Conservation (phyloP, 495 filamentous ascomycete genomes). For the Xylaria bambusicola region DNA sequence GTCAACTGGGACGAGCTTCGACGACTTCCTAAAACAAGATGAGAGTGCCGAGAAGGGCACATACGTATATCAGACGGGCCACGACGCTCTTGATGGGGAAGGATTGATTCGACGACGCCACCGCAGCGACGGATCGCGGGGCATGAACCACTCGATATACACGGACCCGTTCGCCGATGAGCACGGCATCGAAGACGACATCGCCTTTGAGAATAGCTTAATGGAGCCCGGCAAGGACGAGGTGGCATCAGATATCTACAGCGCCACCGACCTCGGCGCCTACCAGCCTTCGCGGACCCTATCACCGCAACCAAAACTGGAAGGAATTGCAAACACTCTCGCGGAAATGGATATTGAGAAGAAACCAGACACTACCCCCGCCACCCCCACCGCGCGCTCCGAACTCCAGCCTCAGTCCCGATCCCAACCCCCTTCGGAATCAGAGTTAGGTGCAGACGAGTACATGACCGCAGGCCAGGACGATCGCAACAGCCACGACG, state of each 20-base stretch:
- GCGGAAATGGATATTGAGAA: too few relatives aligned
- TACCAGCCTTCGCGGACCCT: constrained; percentile 22
- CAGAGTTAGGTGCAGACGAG: constrained; percentile 43
- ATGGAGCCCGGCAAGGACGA: constrained; percentile 48
- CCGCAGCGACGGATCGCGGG: constrained; percentile 46
- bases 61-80: constrained; percentile 54
- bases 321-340: too few relatives aligned
- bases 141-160: constrained; percentile 53
- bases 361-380: constrained; percentile 3
- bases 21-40: constrained; percentile 54
- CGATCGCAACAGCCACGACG: constrained; percentile 36
- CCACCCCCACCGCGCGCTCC: background rate
- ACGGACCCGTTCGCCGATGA: constrained; percentile 65
- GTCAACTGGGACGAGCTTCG: constrained; percentile 46
- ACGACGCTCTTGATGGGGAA: constrained; percentile 37
- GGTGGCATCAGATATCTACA: constrained; percentile 53
- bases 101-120: constrained; percentile 51
- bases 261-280: constrained; percentile 44
- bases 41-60: constrained; percentile 46
- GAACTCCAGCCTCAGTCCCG: background rate
- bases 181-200: constrained; percentile 49
- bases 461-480: constrained; percentile 46
- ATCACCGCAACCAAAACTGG: constrained; percentile 20
- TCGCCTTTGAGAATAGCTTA: constrained; percentile 38
- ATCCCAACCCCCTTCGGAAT: constrained; percentile 20